These are phyloP conservation scores for Globisporangium viniferum DNA, from an alignment of 352 stramenopile genomes.

Conservation along the genomic window DNA sequence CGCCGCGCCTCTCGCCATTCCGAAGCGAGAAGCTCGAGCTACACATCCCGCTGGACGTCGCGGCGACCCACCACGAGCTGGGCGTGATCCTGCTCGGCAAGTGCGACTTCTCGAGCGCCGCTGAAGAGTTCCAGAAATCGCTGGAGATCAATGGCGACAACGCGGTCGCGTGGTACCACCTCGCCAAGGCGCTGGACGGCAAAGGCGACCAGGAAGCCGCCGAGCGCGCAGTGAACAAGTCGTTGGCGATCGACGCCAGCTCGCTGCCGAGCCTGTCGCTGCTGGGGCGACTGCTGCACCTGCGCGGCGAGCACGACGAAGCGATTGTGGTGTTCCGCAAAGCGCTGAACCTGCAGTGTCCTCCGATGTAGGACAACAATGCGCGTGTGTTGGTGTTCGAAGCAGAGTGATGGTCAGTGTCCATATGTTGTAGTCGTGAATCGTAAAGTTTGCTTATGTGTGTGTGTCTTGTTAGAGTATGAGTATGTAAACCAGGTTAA, in stretches of 20 bases:
- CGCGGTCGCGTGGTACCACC: constrained; percentile 44
- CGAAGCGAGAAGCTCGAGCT: constrained; percentile 16
- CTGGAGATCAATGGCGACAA: constrained; percentile 36
- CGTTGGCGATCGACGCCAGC: constrained; percentile 38
- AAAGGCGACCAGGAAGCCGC: constrained; percentile 33
- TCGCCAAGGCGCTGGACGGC: constrained; percentile 63
- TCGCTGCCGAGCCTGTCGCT: constrained; percentile 59
- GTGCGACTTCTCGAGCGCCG: constrained; percentile 37
- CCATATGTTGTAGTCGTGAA: background rate
- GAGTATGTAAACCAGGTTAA: background rate
- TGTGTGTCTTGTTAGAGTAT: background rate
- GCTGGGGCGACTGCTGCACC: constrained; percentile 57
- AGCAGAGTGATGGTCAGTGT: background rate
- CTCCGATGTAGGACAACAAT: constrained; percentile 2
- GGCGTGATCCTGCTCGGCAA: constrained; percentile 45
- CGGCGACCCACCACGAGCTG: constrained; percentile 47
- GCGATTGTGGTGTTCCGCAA: constrained; percentile 62
- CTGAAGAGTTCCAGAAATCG: constrained; percentile 38
- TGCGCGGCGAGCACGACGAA: constrained; percentile 64
- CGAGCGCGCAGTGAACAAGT: constrained; percentile 47
- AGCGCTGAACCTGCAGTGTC: constrained; percentile 55
- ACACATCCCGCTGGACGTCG: constrained; percentile 39
- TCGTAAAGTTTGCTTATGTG: background rate
- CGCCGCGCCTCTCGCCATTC: constrained; percentile 11
- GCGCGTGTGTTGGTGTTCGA: background rate